A percentile compares a stretch with the other conserved stretches of the same genome.
Conservation (phyloP, 2,329 filamentous ascomycete genomes). For the Talaromyces sp. region DNA sequence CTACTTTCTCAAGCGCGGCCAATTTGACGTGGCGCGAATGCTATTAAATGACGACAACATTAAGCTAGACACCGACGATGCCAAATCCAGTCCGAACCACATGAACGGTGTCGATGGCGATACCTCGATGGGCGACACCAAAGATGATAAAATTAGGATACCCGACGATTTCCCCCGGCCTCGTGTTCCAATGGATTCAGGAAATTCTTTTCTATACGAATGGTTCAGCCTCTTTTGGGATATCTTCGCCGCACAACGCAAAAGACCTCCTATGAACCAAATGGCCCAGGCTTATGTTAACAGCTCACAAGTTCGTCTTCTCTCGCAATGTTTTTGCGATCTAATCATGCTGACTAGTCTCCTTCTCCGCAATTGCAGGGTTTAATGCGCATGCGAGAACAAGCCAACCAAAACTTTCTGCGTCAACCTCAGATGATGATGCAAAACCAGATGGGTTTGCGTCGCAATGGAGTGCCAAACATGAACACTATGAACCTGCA, state of each 20-base stretch:
- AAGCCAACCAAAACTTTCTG: conserved; percentile 72
- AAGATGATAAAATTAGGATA: conserved; percentile 70
- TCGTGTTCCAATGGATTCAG: conserved; percentile 56
- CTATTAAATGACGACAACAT: conserved; percentile 61
- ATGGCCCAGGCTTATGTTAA: conserved; percentile 45
- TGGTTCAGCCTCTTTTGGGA: conserved; percentile 99
- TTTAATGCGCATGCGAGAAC: conserved; percentile 66
- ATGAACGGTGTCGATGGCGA: conserved; percentile 72
- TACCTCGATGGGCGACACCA: conserved; percentile 76
- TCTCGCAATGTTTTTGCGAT: background rate
- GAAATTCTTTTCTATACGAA: conserved; percentile 88
- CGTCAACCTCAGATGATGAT: conserved; percentile 63
- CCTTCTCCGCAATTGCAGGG: conserved; percentile 48
- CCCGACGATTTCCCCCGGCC: conserved; percentile 72
- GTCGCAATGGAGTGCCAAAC: conserved; percentile 41
- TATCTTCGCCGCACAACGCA: conserved; percentile 79
- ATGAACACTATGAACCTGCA: conserved; percentile 49
- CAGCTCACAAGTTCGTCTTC: conserved; percentile 57
- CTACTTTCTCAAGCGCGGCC: conserved; percentile 77
- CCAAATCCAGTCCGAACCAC: conserved; percentile 66
- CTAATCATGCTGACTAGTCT: conserved; percentile 16
- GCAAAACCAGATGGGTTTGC: conserved; percentile 60
- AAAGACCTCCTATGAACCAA: conserved; percentile 57
- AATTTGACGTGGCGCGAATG: conserved; percentile 77
- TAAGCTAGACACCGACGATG: conserved; percentile 58